Base-by-base conservation (phyloP, 225 moss, liverwort and hornwort species). In the Marchantia paleacea region DNA sequence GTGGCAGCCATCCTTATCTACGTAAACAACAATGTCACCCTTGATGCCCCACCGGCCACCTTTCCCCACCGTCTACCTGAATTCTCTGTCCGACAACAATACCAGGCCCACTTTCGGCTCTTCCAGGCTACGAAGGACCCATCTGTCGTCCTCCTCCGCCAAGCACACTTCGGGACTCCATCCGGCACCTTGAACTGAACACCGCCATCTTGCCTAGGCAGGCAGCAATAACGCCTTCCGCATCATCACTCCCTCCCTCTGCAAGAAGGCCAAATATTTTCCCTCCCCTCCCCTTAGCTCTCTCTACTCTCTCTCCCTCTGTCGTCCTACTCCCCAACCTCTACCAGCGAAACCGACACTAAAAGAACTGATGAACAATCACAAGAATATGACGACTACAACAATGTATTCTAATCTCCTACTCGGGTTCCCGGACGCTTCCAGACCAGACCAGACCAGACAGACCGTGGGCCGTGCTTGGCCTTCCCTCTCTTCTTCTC, bases 1-100 rank as follows among this genome's bases (percentile, higher is more conserved):
- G 57, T 69, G 4, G 12, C 52, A 18, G 83, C 89, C 89, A 89
- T 89, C 53, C 30, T 81, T 10, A 62, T 30, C 31, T 20, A 57
- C 10, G 49, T 28, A 64, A 52, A 77, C 10, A 62, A 74, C 55
- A 81, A 84, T 75, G 73, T 49, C 78, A 30, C 22, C 75, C 52
- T 68, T 61, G 52, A 53, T 49, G 15, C 52, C 67, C 58, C 47
- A 52, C 57, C 18, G 24, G 16, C 61, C 18, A 26, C 19, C 25
- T 49, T 68, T 60, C 39, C 48, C 48, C 52, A 64, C 20, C 76
- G 18, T 60, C 60, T 13, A 30, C 50, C 57, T 75, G 57, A 77
- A 63, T 65, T 77, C 48, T 62, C 12, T 7, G 76, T 55, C 60
- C 58, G 12, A 22, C 47, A 12, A 76, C 31, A 11, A 62, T 1